These are phyloP conservation scores for Litsea cubeba DNA, from an alignment of 164 flowering plant species.

Conservation along the genomic window DNA sequence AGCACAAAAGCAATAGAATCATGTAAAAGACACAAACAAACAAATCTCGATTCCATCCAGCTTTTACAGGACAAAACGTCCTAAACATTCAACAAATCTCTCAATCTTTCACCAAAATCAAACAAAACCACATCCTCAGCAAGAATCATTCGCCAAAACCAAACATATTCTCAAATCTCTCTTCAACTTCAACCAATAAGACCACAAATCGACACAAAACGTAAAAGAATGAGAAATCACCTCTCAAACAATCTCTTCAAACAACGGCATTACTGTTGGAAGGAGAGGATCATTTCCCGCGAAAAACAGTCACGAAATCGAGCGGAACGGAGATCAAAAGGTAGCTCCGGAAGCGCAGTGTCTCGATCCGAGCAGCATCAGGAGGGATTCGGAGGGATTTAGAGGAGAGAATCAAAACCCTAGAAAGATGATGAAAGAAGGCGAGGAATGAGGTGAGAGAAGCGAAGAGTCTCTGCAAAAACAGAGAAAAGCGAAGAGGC, in stretches of 20 bases:
- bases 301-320: conserved; percentile 4
- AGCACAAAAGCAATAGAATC: too few species aligned
- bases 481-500: conserved; percentile 11
- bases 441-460: conserved; percentile 6
- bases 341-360: conserved; percentile 1
- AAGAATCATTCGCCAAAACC: not conserved
- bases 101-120: not conserved
- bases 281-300: conserved; percentile 4
- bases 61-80: not conserved
- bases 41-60: not conserved
- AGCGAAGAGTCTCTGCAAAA: conserved; percentile 16
- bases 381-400: not conserved
- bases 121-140: not conserved
- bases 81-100: not conserved
- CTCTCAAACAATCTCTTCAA: conserved; percentile 2
- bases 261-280: conserved; percentile 8
- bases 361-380: conserved; percentile 21
- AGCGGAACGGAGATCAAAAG: conserved; percentile 1
- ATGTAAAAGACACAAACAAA: too few species aligned
- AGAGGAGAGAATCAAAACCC: conserved; percentile 10
- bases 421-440: conserved; percentile 13
- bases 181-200: not conserved
- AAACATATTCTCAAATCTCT: not conserved
- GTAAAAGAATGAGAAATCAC: conserved; percentile 2
- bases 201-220: not conserved